These are phyloP conservation scores for Aspergillus ruber DNA, from an alignment of 2,329 filamentous ascomycete genomes.

Conservation along the genomic window DNA sequence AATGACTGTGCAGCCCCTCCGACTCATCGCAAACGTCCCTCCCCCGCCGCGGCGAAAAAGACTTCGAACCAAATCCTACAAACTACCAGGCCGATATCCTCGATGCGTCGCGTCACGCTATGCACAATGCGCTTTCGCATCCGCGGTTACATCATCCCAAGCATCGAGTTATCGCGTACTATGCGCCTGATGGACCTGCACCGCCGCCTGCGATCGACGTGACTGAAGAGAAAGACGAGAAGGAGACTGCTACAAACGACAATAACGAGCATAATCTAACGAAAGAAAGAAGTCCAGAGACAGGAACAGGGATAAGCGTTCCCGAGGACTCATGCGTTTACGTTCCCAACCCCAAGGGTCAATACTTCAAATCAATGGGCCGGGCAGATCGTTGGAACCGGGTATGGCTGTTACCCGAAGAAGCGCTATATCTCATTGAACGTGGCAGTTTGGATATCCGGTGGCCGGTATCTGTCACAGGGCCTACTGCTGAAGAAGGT, in stretches of 20 bases:
- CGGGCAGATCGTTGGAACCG: conserved; percentile 58
- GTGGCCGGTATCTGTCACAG: conserved; percentile 56
- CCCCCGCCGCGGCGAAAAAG: conserved; percentile 90
- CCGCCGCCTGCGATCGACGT: conserved; percentile 14
- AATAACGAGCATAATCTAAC: background rate
- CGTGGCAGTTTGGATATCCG: conserved; percentile 79
- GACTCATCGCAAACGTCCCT: conserved; percentile 43
- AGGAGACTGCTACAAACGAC: conserved; percentile 9
- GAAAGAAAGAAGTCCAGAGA: background rate
- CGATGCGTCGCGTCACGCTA: conserved; percentile 73
- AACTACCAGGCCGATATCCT: conserved; percentile 70
- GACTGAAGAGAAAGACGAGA: conserved; percentile 11
- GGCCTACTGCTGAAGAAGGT: conserved; percentile 19
- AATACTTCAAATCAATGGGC: conserved; percentile 71
- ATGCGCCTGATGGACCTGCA: conserved; percentile 55
- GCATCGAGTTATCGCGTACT: conserved; percentile 63
- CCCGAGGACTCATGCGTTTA: conserved; percentile 46
- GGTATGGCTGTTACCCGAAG: conserved; percentile 83
- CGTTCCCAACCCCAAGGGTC: conserved; percentile 65
- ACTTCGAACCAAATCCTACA: conserved; percentile 92
- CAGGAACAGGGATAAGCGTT: conserved; percentile 14
- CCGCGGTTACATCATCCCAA: conserved; percentile 67
- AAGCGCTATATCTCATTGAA: conserved; percentile 84
- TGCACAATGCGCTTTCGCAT: conserved; percentile 79
- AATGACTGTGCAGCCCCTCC: conserved; percentile 19